Evolutionary conservation across 2,329 filamentous ascomycete species (phyloP).

Genomic region (Fusarium foetens): DNA sequence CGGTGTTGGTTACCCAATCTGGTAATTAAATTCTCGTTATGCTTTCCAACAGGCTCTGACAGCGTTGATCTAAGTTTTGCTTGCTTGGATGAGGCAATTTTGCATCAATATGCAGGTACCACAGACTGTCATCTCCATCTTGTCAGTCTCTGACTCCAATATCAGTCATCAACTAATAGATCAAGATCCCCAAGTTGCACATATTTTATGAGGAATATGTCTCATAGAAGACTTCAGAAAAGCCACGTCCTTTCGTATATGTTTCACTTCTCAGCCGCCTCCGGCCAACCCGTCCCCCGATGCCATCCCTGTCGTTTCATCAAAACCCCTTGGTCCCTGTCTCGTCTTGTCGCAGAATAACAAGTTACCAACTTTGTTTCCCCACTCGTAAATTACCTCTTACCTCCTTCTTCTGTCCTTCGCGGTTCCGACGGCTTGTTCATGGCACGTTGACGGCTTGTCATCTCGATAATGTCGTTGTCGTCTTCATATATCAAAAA

Average conservation of each 20-base stretch:
- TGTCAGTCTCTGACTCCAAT: background rate
- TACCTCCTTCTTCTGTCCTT: background rate
- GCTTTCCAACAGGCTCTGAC: background rate
- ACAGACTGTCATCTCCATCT: background rate
- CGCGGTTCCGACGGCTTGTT: conserved; percentile 2
- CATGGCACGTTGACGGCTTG: conserved; percentile 5
- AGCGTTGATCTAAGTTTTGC: conserved; percentile 1
- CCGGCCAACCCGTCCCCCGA: conserved; percentile 15
- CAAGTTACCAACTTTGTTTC: conserved; percentile 13
- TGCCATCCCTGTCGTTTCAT: conserved; percentile 34
- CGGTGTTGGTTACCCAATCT: conserved; percentile 11
- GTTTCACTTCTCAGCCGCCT: conserved; percentile 26
- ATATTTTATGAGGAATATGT: background rate
- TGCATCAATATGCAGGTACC: conserved; percentile 13
- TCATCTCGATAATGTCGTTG: background rate
- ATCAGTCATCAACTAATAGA: background rate
- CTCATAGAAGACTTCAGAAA: background rate
- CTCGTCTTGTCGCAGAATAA: conserved; percentile 34
- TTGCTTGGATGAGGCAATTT: conserved; percentile 11
- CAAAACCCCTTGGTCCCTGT: conserved; percentile 26
- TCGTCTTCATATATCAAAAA: conserved; percentile 27
- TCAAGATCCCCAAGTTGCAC: background rate
- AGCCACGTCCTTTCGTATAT: conserved; percentile 4
- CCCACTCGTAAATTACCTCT: conserved; percentile 19
- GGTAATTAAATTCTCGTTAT: conserved; percentile 5